Evolutionary conservation across 148 eudicot genomes (phyloP).

Genomic region (Polygonum maritimum): DNA sequence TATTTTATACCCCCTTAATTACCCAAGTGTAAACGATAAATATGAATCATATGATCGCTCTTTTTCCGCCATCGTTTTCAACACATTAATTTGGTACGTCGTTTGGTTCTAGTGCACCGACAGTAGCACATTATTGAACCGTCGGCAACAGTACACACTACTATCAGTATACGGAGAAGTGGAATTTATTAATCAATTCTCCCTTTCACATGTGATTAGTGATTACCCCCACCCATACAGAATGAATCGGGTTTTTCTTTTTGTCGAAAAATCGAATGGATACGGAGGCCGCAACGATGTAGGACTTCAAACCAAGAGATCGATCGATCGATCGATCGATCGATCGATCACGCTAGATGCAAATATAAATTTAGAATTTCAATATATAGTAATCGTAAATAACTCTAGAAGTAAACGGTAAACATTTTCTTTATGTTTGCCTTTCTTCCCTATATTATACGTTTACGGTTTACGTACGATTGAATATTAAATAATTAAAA

Average conservation of each 20-base stretch:
- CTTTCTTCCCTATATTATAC: neutral
- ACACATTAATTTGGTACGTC: neutral
- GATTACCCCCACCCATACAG: neutral
- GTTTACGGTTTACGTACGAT: neutral
- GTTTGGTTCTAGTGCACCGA: conserved; percentile 3
- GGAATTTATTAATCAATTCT: neutral
- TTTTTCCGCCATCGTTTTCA: neutral
- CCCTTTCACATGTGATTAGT: neutral
- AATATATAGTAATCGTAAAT: neutral
- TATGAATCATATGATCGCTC: neutral
- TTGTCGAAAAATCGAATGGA: neutral
- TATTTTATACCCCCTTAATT: no score
- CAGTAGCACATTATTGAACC: neutral
- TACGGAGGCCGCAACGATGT: neutral
- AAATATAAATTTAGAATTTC: neutral
- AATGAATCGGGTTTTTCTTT: no score
- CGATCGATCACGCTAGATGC: no score
- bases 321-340: no score
- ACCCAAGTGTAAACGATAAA: no score
- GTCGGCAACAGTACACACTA: neutral
- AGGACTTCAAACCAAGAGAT: neutral
- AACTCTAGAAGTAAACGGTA: neutral
- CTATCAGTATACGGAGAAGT: neutral
- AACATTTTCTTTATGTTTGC: neutral
- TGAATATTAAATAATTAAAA: neutral